Percentiles rank a stretch among this genome's conserved stretches.
Evolutionary conservation across 495 filamentous ascomycete genomes (phyloP).

Genomic region (Achaetomiella virescens): DNA sequence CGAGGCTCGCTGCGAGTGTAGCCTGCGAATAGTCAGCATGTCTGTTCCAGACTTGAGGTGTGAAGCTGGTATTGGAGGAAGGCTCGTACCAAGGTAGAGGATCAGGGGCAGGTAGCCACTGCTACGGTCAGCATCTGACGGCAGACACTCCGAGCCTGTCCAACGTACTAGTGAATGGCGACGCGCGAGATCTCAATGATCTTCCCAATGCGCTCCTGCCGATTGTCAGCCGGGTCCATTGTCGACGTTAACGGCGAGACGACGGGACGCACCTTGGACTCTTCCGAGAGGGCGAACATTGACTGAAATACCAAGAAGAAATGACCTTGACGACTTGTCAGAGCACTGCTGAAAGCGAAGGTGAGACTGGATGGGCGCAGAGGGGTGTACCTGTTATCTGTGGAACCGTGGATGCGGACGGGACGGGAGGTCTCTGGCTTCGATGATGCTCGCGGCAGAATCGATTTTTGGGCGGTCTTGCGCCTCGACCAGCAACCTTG

Average conservation of each 20-base stretch:
- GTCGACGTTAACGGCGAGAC: neutral
- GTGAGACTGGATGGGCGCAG: neutral
- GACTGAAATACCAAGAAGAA: constrained; percentile 1
- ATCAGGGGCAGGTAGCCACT: constrained; percentile 97
- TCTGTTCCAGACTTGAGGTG: constrained; percentile 1
- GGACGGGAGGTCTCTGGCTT: neutral
- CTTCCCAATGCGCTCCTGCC: constrained; percentile 90
- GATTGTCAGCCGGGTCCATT: constrained; percentile 1
- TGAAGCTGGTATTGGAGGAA: neutral
- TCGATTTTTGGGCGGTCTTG: constrained; percentile 15
- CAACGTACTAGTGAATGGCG: constrained; percentile 88
- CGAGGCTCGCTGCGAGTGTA: constrained; percentile 90
- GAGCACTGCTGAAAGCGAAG: neutral
- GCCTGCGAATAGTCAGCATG: constrained; percentile 48
- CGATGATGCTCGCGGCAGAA: constrained; percentile 14
- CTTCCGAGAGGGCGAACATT: constrained; percentile 92
- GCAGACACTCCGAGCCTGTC: constrained; percentile 3
- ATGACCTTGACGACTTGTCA: neutral
- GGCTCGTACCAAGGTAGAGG: constrained; percentile 80
- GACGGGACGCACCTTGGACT: constrained; percentile 71
- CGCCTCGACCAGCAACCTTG: neutral
- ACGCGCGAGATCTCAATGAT: constrained; percentile 90
- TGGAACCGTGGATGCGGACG: neutral
- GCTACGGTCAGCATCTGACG: constrained; percentile 32
- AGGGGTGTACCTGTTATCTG: neutral